Conservation (phyloP, 116 monocot species). For the Trichopus zeylanicus region DNA sequence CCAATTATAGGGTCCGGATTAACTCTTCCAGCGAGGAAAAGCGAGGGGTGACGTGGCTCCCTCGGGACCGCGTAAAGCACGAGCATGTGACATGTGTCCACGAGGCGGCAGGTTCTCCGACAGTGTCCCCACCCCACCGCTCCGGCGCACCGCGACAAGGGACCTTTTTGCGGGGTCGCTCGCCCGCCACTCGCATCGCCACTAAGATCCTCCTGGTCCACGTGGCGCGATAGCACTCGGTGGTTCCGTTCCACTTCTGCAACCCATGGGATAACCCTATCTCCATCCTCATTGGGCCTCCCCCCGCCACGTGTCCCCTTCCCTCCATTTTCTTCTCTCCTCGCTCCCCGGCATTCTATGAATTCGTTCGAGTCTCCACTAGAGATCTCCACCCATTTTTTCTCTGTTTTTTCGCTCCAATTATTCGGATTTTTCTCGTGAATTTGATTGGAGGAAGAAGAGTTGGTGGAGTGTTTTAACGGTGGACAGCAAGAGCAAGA, state of each 20-base stretch:
- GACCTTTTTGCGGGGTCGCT: too few species aligned
- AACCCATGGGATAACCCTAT: background rate
- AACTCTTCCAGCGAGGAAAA: too few species aligned
- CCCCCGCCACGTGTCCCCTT: background rate
- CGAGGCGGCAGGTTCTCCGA: too few species aligned
- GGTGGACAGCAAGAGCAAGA: background rate
- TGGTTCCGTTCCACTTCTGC: background rate
- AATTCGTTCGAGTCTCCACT: background rate
- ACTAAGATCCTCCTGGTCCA: background rate
- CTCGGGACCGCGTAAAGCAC: too few species aligned
- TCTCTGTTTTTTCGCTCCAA: background rate
- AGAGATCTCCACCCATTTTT: background rate
- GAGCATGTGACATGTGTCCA: too few species aligned
- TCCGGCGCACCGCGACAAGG: too few species aligned
- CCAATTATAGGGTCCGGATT: too few species aligned
- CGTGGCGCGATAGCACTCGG: background rate
- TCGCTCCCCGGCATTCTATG: background rate
- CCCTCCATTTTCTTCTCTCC: background rate
- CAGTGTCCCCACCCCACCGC: too few species aligned
- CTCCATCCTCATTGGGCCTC: background rate
- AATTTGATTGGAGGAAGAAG: background rate
- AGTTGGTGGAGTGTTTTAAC: background rate
- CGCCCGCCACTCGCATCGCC: background rate
- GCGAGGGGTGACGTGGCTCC: background rate
- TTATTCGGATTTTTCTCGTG: background rate